Conservation (phyloP, 352 stramenopile species). For the Phytophthora capsici region DNA sequence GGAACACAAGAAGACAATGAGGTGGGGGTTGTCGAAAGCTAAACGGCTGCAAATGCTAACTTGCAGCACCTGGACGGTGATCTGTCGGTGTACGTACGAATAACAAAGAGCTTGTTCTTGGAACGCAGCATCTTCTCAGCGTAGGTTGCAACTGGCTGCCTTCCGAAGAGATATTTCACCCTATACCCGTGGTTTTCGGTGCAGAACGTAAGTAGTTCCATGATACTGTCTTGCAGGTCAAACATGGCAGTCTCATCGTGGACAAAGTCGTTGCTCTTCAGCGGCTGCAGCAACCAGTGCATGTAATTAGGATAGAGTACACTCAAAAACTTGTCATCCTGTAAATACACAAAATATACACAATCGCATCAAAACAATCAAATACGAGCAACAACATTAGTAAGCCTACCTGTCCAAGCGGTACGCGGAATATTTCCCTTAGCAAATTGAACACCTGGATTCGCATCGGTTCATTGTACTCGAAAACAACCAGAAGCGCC, state of each 20-base stretch:
- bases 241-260: slow-evolving; percentile 65
- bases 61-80: slow-evolving; percentile 33
- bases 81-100: slow-evolving; percentile 57
- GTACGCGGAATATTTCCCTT: slow-evolving; percentile 77
- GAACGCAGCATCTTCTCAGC: slow-evolving; percentile 77
- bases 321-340: slow-evolving; percentile 90
- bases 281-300: slow-evolving; percentile 80
- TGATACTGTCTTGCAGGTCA: slow-evolving; percentile 80
- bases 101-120: slow-evolving; percentile 87
- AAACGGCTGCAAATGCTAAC: slow-evolving; percentile 4
- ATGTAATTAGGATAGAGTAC: slow-evolving; percentile 90
- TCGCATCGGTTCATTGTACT: slow-evolving; percentile 65
- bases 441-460: slow-evolving; percentile 74
- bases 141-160: slow-evolving; percentile 77
- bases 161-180: slow-evolving; percentile 88
- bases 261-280: slow-evolving; percentile 64
- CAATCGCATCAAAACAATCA: neutral
- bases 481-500: slow-evolving; percentile 70
- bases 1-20: slow-evolving; percentile 5
- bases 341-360: slow-evolving; percentile 3
- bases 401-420: slow-evolving; percentile 60
- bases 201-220: slow-evolving; percentile 88
- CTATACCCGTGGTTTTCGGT: slow-evolving; percentile 86
- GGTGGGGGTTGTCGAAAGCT: neutral
- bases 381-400: neutral